Evolutionary conservation across 352 stramenopile species (phyloP).

Genomic region (Pythium pectinolyticum): DNA sequence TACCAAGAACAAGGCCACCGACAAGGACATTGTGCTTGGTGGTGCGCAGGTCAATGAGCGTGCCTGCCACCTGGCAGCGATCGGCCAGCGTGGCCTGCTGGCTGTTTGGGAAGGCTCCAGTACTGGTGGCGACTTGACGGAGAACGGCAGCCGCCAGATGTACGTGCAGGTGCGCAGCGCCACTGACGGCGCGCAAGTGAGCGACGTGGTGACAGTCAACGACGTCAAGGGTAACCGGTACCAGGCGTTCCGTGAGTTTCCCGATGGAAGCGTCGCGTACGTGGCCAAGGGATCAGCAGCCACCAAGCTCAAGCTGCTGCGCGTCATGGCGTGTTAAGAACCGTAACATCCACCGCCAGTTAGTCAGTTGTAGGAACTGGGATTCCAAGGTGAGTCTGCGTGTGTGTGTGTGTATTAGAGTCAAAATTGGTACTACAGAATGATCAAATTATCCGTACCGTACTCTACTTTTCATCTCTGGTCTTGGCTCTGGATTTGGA

Average conservation of each 20-base stretch:
- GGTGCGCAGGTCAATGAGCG: slow-evolving; percentile 51
- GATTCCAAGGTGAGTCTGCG: neutral
- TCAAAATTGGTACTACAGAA: too few relatives aligned
- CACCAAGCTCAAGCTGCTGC: slow-evolving; percentile 51
- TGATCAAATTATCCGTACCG: too few relatives aligned
- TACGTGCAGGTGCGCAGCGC: slow-evolving; percentile 57
- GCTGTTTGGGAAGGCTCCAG: slow-evolving; percentile 52
- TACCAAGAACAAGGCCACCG: slow-evolving; percentile 37
- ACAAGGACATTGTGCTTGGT: slow-evolving; percentile 57
- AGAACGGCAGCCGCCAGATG: slow-evolving; percentile 33
- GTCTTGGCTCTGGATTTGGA: too few relatives aligned
- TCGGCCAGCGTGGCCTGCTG: slow-evolving; percentile 43
- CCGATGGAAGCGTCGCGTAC: slow-evolving; percentile 55
- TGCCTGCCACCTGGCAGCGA: slow-evolving; percentile 43
- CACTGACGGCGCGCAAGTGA: slow-evolving; percentile 40
- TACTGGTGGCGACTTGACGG: slow-evolving; percentile 35
- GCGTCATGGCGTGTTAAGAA: slow-evolving; percentile 49
- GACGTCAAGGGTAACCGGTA: slow-evolving; percentile 59
- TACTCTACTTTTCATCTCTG: too few relatives aligned
- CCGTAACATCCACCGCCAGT: neutral
- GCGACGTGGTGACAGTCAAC: slow-evolving; percentile 44
- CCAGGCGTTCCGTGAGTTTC: slow-evolving; percentile 54
- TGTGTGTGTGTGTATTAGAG: neutral
- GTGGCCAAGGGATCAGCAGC: slow-evolving; percentile 43
- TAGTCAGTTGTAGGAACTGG: neutral